A percentile compares a stretch with the other conserved stretches of the same genome.
Conservation (phyloP, 257 asterid species). For the Gardenia jasminoides region DNA sequence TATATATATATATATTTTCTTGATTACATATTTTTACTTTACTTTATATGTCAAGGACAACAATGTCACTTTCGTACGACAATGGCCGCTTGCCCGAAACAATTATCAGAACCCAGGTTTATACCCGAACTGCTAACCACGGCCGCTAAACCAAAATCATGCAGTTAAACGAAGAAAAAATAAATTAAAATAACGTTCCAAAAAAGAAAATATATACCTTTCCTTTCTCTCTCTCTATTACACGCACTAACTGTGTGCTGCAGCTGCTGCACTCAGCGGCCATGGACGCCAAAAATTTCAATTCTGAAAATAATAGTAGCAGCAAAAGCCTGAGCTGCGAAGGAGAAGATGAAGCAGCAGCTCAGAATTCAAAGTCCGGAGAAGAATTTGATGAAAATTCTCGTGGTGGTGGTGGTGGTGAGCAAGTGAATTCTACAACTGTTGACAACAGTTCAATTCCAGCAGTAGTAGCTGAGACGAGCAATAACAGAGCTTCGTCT, state of each 20-base stretch:
- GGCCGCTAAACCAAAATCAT: too few relatives aligned
- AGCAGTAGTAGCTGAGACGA: background rate
- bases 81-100: too few relatives aligned
- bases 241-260: slow-evolving; percentile 14
- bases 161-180: too few relatives aligned
- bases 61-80: too few relatives aligned
- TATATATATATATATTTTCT: too few relatives aligned
- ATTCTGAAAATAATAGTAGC: background rate
- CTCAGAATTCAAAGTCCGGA: slow-evolving; percentile 9
- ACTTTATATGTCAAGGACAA: too few relatives aligned
- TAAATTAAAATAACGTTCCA: too few relatives aligned
- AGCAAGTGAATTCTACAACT: background rate
- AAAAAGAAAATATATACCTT: slow-evolving; percentile 2
- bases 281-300: slow-evolving; percentile 22
- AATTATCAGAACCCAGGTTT: too few relatives aligned
- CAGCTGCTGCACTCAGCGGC: slow-evolving; percentile 11
- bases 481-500: background rate
- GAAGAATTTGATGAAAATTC: background rate
- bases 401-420: background rate
- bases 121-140: too few relatives aligned
- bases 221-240: slow-evolving; percentile 18
- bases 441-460: background rate
- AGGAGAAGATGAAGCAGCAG: slow-evolving; percentile 5
- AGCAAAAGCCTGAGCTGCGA: slow-evolving; percentile 8
- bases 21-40: too few relatives aligned